phyloP scores from a whole-genome alignment of 2,329 filamentous ascomycete genomes.

The Ophiostoma piceae region DNA sequence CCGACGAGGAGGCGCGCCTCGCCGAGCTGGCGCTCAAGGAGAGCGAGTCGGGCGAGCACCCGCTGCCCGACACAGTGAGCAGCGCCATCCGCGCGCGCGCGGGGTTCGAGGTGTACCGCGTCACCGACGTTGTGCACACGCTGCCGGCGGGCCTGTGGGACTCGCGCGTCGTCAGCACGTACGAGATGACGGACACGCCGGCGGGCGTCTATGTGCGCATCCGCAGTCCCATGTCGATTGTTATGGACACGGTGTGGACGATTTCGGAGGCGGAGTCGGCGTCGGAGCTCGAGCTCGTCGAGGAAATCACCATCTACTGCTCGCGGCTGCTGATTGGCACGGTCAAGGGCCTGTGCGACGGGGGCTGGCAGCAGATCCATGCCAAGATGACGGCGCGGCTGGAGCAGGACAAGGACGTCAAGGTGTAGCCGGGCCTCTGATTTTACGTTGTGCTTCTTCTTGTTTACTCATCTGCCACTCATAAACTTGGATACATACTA shows the following conservation, averaged over 20 bases:
- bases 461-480: background rate
- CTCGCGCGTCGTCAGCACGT: conserved; percentile 48
- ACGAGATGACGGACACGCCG: conserved; percentile 48
- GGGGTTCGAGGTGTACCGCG: conserved; percentile 41
- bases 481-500: background rate
- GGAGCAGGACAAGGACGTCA: conserved; percentile 27
- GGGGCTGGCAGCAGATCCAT: conserved; percentile 48
- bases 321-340: conserved; percentile 46
- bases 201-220: conserved; percentile 48
- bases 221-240: conserved; percentile 45
- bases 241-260: conserved; percentile 52
- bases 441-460: background rate
- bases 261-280: conserved; percentile 25
- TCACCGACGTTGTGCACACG: conserved; percentile 48
- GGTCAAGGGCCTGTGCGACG: conserved; percentile 48
- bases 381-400: conserved; percentile 43
- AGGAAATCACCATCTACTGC: conserved; percentile 48
- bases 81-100: conserved; percentile 18
- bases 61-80: conserved; percentile 23
- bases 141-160: conserved; percentile 53
- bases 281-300: conserved; percentile 41
- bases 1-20: conserved; percentile 30
- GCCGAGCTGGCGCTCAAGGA: conserved; percentile 32
- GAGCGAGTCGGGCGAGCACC: conserved; percentile 25
- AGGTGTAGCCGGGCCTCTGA: too few species aligned